Conservation (phyloP, 352 stramenopile genomes). For the Globisporangium nunn region DNA sequence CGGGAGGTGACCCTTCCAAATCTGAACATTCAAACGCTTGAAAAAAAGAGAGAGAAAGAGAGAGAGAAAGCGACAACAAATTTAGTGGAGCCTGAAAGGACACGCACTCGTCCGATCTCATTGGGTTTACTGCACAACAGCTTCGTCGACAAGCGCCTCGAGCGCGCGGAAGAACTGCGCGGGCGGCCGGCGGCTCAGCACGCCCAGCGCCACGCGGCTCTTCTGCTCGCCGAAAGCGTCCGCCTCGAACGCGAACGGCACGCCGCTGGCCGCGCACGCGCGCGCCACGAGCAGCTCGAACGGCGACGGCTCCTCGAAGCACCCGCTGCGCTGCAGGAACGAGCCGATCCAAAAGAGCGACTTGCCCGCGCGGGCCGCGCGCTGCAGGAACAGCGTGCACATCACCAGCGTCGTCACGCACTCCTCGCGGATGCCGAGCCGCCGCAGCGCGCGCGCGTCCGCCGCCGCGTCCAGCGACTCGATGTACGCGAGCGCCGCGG, state of each 20-base stretch:
- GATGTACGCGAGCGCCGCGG: conserved; percentile 41
- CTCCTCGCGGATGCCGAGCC: conserved; percentile 61
- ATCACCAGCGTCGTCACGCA: conserved; percentile 71
- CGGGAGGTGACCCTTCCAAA: background rate
- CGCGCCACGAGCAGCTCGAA: conserved; percentile 41
- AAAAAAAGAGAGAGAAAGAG: background rate
- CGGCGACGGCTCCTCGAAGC: conserved; percentile 56
- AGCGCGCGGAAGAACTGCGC: conserved; percentile 50
- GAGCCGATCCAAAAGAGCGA: conserved; percentile 61
- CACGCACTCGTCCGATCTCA: background rate
- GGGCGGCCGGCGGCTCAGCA: conserved; percentile 65
- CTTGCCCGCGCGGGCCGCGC: conserved; percentile 34
- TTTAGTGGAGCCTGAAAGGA: background rate
- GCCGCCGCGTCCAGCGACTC: conserved; percentile 35
- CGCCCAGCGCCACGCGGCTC: conserved; percentile 31
- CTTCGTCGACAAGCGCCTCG: conserved; percentile 20
- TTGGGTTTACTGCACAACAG: background rate
- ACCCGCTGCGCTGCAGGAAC: conserved; percentile 60
- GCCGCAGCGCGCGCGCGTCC: conserved; percentile 42
- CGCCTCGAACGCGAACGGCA: conserved; percentile 46
- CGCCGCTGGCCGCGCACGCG: conserved; percentile 31
- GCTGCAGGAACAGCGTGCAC: conserved; percentile 64
- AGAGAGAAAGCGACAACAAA: background rate
- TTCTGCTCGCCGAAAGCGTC: conserved; percentile 64
- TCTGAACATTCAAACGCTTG: background rate